Evolutionary conservation across 495 filamentous ascomycete genomes (phyloP), one percentile per base, ranked within the genome.

Genomic region (Tetracladium setigerum): DNA sequence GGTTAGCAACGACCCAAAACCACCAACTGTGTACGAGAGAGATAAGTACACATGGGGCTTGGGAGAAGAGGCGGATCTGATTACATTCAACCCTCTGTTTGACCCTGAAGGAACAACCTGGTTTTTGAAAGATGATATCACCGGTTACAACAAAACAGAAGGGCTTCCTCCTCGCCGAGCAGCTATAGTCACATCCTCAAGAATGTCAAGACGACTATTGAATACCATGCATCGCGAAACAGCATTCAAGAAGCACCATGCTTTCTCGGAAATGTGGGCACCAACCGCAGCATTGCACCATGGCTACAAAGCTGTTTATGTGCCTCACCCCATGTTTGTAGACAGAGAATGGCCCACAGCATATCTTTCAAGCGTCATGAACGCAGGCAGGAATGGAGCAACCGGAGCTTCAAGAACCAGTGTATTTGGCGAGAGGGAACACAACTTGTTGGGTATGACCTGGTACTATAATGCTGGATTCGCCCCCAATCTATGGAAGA

Each of bases 221-320:
- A 61, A 72, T 37, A 82, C 81, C 17, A 98, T 98, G 92, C 92
- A 98, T 68, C 73, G 76, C 45, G 90, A 95, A 59, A 95, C 86
- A 17, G 77, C 76, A 2, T 74, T 86, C 55, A 73, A 82, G 44
- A 86, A 84, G 42, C 91, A 91, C 65, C 84, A 83, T 53, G 90
- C 92, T 67, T 97, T 95, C 68, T 85, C 87, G 0, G 92, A 98
- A 63, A 96, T 96, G 89, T 96, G 86, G 86, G 84, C 90, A 1
- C 84, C 84, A 14, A 87, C 85, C 0, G 74, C 81, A 4, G 86
- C 90, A 7, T 72, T 98, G 3, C 94, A 97, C 44, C 92, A 97
- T 60, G 92, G 92, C 10, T 80, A 87, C 70, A 98, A 98, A 67
- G 92, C 87, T 38, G 92, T 98, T 17, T 95, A 82, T 57, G 88